A percentile compares a stretch with the other conserved stretches of the same genome.
Conservation (phyloP, 768 basidiomycete species). For the Tephrocybe sp. region DNA sequence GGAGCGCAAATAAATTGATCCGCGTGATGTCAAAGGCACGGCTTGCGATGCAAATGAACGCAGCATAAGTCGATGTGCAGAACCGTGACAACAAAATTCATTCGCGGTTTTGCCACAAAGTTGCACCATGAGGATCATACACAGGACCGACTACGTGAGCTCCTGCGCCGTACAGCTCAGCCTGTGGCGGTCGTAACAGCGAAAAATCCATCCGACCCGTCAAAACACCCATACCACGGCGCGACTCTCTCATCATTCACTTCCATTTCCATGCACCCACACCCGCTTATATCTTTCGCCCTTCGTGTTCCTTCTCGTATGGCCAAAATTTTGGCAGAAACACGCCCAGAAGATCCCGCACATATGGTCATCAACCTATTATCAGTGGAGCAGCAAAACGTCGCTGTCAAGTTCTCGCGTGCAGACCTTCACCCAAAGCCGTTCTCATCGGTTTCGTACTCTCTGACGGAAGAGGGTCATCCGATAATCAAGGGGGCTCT, state of each 20-base stretch:
- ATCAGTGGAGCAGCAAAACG: conserved; percentile 58
- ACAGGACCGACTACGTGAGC: conserved; percentile 41
- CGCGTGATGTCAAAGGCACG: too few relatives aligned
- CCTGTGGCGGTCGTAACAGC: conserved; percentile 87
- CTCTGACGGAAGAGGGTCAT: conserved; percentile 48
- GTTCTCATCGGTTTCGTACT: conserved; percentile 32
- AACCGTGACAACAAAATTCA: conserved; percentile 12
- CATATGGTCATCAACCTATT: conserved; percentile 84
- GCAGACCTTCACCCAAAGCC: conserved; percentile 68
- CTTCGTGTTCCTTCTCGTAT: conserved; percentile 88
- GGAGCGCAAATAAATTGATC: too few relatives aligned
- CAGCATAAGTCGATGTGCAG: conserved; percentile 12
- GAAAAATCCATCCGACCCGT: conserved; percentile 41
- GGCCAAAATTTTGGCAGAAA: conserved; percentile 56
- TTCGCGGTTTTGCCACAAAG: conserved; percentile 15
- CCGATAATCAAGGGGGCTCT: conserved; percentile 61
- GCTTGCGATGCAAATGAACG: too few relatives aligned
- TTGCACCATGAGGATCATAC: conserved; percentile 10
- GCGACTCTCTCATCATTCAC: conserved; percentile 94
- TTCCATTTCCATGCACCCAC: conserved; percentile 86
- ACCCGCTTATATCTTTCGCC: conserved; percentile 87
- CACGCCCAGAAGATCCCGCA: conserved; percentile 22
- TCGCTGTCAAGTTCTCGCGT: conserved; percentile 72
- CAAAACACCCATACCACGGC: conserved; percentile 60
- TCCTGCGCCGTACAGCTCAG: conserved; percentile 79